These are phyloP conservation scores for Adansonia digitata DNA, from an alignment of 345 rosid genomes.

Conservation along the genomic window DNA sequence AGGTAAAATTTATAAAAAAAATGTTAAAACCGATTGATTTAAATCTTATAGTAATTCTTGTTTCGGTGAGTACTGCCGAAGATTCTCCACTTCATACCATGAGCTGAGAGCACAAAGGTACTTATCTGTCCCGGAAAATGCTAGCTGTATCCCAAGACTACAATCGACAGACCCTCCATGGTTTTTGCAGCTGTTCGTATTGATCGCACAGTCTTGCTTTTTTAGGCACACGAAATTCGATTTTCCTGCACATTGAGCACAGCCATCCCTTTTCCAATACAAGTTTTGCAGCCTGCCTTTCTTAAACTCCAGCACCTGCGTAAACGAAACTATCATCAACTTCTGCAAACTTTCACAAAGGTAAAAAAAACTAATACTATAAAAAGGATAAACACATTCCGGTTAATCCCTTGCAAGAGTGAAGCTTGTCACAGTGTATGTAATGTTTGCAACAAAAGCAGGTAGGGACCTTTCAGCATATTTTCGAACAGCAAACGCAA, in stretches of 20 bases:
- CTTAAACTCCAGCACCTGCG: slow-evolving; percentile 83
- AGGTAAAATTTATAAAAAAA: no score
- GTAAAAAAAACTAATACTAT: background rate
- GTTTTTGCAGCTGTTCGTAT: slow-evolving; percentile 54
- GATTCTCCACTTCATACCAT: slow-evolving; percentile 91
- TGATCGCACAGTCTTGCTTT: slow-evolving; percentile 78
- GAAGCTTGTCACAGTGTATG: slow-evolving; percentile 76
- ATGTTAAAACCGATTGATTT: no score
- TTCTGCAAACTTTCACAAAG: background rate
- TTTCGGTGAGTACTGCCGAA: slow-evolving; percentile 91
- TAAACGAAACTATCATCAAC: background rate
- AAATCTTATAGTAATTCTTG: no score
- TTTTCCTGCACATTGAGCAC: slow-evolving; percentile 62
- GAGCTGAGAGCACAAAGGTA: slow-evolving; percentile 75
- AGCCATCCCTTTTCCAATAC: slow-evolving; percentile 94
- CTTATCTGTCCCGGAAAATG: slow-evolving; percentile 96
- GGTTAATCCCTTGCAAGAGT: slow-evolving; percentile 62
- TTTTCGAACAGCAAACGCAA: slow-evolving; percentile 92
- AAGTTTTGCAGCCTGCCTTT: slow-evolving; percentile 90
- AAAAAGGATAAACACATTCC: background rate
- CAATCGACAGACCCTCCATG: slow-evolving; percentile 73
- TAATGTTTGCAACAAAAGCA: slow-evolving; percentile 69
- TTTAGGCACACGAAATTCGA: slow-evolving; percentile 69
- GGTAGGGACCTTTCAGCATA: slow-evolving; percentile 89
- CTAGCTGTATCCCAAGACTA: slow-evolving; percentile 88